These are phyloP conservation scores for Heimioporus sp. DNA, from an alignment of 768 basidiomycete species.

Conservation along the genomic window DNA sequence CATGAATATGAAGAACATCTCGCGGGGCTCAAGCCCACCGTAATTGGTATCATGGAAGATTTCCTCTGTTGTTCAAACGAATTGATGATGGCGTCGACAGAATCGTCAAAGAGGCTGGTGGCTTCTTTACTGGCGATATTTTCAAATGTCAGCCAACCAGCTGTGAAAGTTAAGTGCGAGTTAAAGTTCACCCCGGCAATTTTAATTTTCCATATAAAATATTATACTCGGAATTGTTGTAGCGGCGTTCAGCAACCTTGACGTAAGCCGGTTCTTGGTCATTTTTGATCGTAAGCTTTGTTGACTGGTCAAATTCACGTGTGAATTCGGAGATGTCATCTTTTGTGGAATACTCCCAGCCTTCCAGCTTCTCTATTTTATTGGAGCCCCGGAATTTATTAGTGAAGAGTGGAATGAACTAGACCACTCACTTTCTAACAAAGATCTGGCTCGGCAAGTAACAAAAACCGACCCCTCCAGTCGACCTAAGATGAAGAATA, in stretches of 20 bases:
- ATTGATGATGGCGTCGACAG: slow-evolving; percentile 9
- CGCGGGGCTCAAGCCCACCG: not conserved
- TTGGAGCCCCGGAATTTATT: too few species aligned
- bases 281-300: not conserved
- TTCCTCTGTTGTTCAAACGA: slow-evolving; percentile 12
- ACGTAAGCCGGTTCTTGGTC: too few species aligned
- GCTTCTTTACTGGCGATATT: slow-evolving; percentile 4
- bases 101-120: slow-evolving; percentile 3
- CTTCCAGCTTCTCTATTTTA: not conserved
- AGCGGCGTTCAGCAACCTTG: too few species aligned
- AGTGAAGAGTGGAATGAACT: not conserved
- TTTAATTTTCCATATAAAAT: too few species aligned
- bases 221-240: too few species aligned
- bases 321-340: not conserved
- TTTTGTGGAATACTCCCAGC: not conserved
- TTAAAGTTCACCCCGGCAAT: slow-evolving; percentile 3
- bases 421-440: slow-evolving; percentile 31
- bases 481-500: slow-evolving; percentile 31
- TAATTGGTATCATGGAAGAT: not conserved
- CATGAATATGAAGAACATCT: not conserved
- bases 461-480: slow-evolving; percentile 49
- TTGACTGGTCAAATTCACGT: not conserved
- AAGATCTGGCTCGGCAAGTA: slow-evolving; percentile 35
- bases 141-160: not conserved
- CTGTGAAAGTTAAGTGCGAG: not conserved